Percentiles rank a stretch among this genome's conserved stretches.
Evolutionary conservation across 2,329 filamentous ascomycete genomes (phyloP).

Genomic region (Pestalotiopsis sp.): DNA sequence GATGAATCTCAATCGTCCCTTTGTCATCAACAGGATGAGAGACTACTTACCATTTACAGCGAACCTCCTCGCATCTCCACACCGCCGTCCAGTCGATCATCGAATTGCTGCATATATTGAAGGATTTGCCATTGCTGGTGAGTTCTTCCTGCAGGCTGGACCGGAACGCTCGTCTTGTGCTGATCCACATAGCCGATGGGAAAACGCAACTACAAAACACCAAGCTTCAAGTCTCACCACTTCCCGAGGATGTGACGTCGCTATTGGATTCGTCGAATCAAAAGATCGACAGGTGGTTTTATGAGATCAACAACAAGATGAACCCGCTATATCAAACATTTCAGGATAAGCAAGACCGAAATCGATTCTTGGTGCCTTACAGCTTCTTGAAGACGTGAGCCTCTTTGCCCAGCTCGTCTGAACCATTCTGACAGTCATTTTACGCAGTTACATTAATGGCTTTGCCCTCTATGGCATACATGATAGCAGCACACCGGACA

Average conservation of each 20-base stretch:
- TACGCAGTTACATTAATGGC: constrained; percentile 9
- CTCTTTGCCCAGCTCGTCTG: not conserved
- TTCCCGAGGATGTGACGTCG: not conserved
- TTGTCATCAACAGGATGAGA: constrained; percentile 8
- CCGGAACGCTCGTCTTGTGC: not conserved
- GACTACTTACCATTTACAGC: not conserved
- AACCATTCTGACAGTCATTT: no score
- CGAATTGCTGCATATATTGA: constrained; percentile 2
- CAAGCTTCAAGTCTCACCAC: not conserved
- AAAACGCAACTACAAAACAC: constrained; percentile 9
- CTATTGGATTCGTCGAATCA: not conserved
- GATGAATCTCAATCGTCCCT: constrained; percentile 7
- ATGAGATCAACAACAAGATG: constrained; percentile 9
- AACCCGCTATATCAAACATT: constrained; percentile 10
- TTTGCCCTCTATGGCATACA: not conserved
- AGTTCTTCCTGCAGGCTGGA: not conserved
- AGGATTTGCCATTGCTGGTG: constrained; percentile 4
- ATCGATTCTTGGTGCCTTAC: constrained; percentile 7
- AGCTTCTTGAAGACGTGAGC: constrained; percentile 4
- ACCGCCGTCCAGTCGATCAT: constrained; percentile 1
- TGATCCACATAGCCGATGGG: not conserved
- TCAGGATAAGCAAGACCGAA: constrained; percentile 1
- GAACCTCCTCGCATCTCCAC: not conserved
- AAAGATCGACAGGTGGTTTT: constrained; percentile 7
- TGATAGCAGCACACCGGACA: not conserved